Conservation (phyloP, 345 rosid species). For the Arabis hirsuta region DNA sequence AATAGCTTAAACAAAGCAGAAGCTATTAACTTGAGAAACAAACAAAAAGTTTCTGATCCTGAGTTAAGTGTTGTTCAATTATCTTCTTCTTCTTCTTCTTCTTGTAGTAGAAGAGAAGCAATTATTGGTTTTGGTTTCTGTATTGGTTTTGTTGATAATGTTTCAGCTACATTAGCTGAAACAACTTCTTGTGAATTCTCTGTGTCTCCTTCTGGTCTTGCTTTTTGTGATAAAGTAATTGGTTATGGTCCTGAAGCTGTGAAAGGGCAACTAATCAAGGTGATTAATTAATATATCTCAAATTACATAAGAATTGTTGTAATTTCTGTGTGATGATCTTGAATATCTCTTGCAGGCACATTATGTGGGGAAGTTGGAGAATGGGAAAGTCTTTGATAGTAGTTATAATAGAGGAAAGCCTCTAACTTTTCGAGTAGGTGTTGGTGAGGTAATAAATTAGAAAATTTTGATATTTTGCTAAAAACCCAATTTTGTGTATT, state of each 20-base stretch:
- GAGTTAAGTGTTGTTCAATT: slow-evolving; percentile 30
- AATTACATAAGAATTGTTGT: not conserved
- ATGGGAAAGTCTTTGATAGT: slow-evolving; percentile 90
- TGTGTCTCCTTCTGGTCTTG: slow-evolving; percentile 85
- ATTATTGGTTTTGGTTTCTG: slow-evolving; percentile 48
- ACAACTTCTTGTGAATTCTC: slow-evolving; percentile 66
- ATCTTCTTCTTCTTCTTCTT: slow-evolving; percentile 39
- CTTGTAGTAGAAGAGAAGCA: slow-evolving; percentile 68
- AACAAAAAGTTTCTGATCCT: slow-evolving; percentile 34
- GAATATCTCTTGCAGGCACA: slow-evolving; percentile 57
- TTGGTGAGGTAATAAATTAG: slow-evolving; percentile 78
- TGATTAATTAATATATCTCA: slow-evolving; percentile 22
- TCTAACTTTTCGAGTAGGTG: slow-evolving; percentile 76
- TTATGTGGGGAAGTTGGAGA: slow-evolving; percentile 84
- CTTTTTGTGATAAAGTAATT: slow-evolving; percentile 75
- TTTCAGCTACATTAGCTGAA: slow-evolving; percentile 51
- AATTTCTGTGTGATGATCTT: slow-evolving; percentile 1
- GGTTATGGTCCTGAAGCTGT: slow-evolving; percentile 80
- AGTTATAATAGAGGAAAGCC: slow-evolving; percentile 91
- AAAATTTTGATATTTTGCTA: not conserved
- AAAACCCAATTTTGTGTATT: not conserved
- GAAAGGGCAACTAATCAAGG: slow-evolving; percentile 90
- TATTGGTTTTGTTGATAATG: slow-evolving; percentile 45
- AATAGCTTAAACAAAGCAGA: slow-evolving; percentile 36
- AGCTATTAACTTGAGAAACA: slow-evolving; percentile 26